Conservation (phyloP, 495 filamentous ascomycete species). For the Tuber calosporum region DNA sequence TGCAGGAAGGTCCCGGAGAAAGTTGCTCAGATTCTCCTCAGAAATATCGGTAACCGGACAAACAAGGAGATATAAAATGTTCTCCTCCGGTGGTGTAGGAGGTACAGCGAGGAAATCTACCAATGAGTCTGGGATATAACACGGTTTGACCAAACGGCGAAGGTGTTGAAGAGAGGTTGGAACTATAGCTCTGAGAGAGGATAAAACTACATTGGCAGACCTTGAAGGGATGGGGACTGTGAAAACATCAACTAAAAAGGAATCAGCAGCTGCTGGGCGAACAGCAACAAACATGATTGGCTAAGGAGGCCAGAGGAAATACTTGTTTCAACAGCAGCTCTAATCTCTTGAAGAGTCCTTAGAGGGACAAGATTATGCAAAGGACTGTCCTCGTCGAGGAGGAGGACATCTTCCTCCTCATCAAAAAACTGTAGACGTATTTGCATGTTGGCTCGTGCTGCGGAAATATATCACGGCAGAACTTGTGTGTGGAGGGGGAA, state of each 20-base stretch:
- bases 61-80: conserved; percentile 45
- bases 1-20: conserved; percentile 41
- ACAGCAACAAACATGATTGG: not conserved
- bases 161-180: conserved; percentile 61
- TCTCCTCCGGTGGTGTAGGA: conserved; percentile 18
- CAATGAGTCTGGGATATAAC: conserved; percentile 55
- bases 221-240: conserved; percentile 52
- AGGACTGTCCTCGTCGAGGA: not conserved
- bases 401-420: not conserved
- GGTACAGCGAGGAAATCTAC: conserved; percentile 35
- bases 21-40: conserved; percentile 47
- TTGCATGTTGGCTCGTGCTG: conserved; percentile 2
- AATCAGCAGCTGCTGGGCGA: conserved; percentile 2
- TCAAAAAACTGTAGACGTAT: conserved; percentile 4
- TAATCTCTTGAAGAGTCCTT: conserved; percentile 52
- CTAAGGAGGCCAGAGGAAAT: conserved; percentile 9
- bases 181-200: conserved; percentile 43
- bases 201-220: conserved; percentile 49
- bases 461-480: not conserved
- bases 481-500: not conserved
- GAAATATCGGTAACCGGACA: conserved; percentile 44
- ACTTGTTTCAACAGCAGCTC: conserved; percentile 43
- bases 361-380: conserved; percentile 47
- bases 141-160: conserved; percentile 67
- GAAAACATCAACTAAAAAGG: conserved; percentile 45